Evolutionary conservation across 2,329 filamentous ascomycete genomes (phyloP), one percentile per base, ranked within the genome.

Genomic region (Aspergillus sp.): DNA sequence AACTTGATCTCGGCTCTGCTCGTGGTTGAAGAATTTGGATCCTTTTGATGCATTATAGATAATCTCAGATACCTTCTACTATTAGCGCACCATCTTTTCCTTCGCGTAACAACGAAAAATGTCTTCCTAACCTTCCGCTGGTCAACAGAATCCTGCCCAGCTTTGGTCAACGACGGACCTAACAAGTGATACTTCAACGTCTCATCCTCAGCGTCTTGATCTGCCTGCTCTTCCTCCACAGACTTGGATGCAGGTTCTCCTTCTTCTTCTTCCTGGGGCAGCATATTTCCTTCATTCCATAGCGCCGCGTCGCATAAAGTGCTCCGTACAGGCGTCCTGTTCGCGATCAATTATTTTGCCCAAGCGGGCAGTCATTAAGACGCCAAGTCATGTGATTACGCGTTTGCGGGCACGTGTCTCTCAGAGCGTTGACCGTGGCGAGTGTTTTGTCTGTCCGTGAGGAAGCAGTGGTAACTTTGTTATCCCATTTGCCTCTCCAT

Each of bases 21-120:
- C 93, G 49, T 90, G 88, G 56, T 85, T 87, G 76, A 97, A 98
- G 72, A 85, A 98, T 65, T 95, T 96, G 55, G 88, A 94, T 42
- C 93, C 93, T 64, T 94, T 96, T 10, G 89, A 96, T 7, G 90
- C 89, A 65, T 94, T 88, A 70, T 96, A 97, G 50, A 98, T 98
- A 56, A 97, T 84, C 58, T 97, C 90, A 2, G 90, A 94, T 43
- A 98, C 89, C 82, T 85, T 19, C 19, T 19, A 19, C 19, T 19
- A 19, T 19, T 19, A 19, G 19, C 19, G 19, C 19, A 19, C 19
- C 19, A 19, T 19, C 19, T 19, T 19, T 19, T 19, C 19, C 19
- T 19, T 19, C 19, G 19, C 19, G 19, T 19, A 19, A 19, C 19
- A 19, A 19, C 19, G 19, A 19, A 19, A 19, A 19, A 19, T 19